Percentiles rank a stretch among this genome's conserved stretches.
phyloP scores from a whole-genome alignment of 176 grass and related monocot species.

The maize (Zea mays) region DNA sequence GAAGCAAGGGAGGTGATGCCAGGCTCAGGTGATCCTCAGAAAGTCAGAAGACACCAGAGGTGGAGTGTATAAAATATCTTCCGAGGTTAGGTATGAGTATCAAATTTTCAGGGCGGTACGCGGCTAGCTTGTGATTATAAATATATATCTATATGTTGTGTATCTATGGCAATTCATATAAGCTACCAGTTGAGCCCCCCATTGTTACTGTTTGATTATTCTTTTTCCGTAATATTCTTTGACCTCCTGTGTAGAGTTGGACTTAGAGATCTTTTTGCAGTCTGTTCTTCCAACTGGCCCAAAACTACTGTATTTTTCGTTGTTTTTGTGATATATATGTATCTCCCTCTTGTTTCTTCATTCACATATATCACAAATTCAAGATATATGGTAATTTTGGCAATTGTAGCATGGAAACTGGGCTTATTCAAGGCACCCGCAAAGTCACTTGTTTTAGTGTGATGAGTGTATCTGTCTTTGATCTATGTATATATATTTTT shows the following conservation, averaged over 20 bases:
- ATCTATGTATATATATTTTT: background rate
- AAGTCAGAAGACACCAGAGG: conserved; percentile 8
- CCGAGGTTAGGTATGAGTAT: conserved; percentile 41
- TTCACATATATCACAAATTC: conserved; percentile 48
- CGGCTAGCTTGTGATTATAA: conserved; percentile 52
- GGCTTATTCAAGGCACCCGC: background rate
- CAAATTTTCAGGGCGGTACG: conserved; percentile 50
- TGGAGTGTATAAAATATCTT: conserved; percentile 54
- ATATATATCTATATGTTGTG: conserved; percentile 33
- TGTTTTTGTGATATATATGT: conserved; percentile 51
- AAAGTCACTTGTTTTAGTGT: background rate
- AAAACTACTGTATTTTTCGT: conserved; percentile 39
- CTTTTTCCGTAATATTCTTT: conserved; percentile 8
- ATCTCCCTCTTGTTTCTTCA: conserved; percentile 42
- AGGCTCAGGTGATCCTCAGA: conserved; percentile 72
- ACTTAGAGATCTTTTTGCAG: background rate
- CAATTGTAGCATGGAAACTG: conserved; percentile 10
- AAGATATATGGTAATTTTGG: conserved; percentile 37
- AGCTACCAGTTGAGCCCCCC: conserved; percentile 22
- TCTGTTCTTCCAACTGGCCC: conserved; percentile 25
- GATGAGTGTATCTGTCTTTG: background rate
- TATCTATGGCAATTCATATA: conserved; percentile 65
- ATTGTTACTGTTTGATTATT: conserved; percentile 48
- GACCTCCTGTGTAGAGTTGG: conserved; percentile 46
- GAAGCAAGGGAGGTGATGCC: conserved; percentile 87